phyloP scores from a whole-genome alignment of 306 rosid species.

The Rosa rugosa region DNA sequence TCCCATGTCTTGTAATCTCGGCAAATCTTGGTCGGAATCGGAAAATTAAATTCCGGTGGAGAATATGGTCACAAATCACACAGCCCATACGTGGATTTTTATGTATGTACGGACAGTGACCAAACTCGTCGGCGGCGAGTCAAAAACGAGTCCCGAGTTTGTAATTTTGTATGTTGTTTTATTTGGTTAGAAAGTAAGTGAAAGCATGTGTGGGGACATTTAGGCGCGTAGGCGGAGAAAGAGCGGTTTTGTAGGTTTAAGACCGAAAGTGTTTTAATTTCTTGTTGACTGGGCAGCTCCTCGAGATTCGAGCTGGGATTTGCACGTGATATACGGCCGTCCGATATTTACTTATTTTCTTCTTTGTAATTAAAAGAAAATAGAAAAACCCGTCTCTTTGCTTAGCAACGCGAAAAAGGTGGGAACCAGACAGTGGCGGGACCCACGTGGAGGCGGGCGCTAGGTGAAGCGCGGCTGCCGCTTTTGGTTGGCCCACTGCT shows the following conservation, averaged over 20 bases:
- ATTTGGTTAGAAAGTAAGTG: not conserved
- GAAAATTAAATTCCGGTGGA: not conserved
- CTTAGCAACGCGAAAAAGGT: slow-evolving; percentile 22
- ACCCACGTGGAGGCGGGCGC: slow-evolving; percentile 36
- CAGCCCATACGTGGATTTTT: too few relatives aligned
- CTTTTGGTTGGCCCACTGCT: slow-evolving; percentile 30
- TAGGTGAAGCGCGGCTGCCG: slow-evolving; percentile 42
- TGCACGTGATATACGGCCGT: slow-evolving; percentile 41
- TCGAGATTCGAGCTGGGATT: slow-evolving; percentile 21
- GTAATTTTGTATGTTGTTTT: too few relatives aligned
- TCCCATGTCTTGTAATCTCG: not conserved
- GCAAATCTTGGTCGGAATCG: not conserved
- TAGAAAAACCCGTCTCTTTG: not conserved
- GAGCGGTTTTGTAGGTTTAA: slow-evolving; percentile 15
- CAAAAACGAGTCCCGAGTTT: not conserved
- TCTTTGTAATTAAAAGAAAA: not conserved
- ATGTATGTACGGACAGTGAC: not conserved
- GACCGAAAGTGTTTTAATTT: slow-evolving; percentile 22
- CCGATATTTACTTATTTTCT: slow-evolving; percentile 9
- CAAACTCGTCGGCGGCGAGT: not conserved
- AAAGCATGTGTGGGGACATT: not conserved
- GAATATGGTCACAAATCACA: too few relatives aligned
- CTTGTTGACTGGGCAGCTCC: slow-evolving; percentile 27
- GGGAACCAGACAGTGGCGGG: slow-evolving; percentile 23
- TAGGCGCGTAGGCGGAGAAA: slow-evolving; percentile 12